Conservation (phyloP, 179 eudicot species). For the Actinidia polygama region DNA sequence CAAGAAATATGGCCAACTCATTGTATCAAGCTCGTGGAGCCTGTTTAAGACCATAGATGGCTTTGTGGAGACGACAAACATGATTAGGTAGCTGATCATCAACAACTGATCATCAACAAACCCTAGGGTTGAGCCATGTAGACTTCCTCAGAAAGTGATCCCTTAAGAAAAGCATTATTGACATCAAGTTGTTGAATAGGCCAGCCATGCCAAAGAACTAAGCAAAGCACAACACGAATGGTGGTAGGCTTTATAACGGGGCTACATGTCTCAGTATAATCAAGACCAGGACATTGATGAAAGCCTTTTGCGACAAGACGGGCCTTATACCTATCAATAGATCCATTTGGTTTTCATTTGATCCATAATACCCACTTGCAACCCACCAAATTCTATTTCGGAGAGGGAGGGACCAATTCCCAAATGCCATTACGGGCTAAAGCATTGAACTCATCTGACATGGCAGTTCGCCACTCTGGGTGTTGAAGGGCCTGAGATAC, state of each 20-base stretch:
- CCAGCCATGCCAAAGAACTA: background rate
- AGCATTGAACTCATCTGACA: background rate
- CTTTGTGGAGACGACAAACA: background rate
- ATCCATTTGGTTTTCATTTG: background rate
- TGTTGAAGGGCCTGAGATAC: background rate
- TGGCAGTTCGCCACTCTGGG: background rate
- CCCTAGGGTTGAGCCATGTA: background rate
- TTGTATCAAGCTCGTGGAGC: background rate
- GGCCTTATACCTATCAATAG: background rate
- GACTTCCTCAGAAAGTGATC: background rate
- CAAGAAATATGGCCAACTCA: background rate
- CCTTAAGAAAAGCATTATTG: slow-evolving; percentile 1
- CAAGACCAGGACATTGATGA: background rate
- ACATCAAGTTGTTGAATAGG: background rate
- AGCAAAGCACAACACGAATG: background rate
- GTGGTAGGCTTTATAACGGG: background rate
- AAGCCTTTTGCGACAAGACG: background rate
- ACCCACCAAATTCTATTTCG: background rate
- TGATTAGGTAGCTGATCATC: background rate
- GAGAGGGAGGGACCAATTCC: background rate
- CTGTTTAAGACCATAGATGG: background rate
- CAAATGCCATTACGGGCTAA: background rate
- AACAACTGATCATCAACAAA: background rate
- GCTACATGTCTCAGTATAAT: background rate
- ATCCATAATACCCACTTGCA: background rate